phyloP scores from a whole-genome alignment of 2,329 filamentous ascomycete genomes.

The Sporothrix variecibatus region DNA sequence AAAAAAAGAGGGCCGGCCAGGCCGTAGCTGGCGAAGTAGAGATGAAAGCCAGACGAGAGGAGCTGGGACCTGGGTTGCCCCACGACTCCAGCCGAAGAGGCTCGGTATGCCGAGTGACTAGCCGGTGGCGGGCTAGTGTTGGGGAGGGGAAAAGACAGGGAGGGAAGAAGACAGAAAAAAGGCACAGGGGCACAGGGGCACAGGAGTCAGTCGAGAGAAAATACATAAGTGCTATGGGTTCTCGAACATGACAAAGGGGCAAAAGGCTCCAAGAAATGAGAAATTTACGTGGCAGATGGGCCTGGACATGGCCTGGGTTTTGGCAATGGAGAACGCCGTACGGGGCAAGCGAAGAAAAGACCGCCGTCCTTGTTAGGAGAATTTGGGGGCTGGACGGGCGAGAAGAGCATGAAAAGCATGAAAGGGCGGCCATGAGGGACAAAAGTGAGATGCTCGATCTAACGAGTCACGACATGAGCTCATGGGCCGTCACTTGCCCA shows the following conservation, averaged over 20 bases:
- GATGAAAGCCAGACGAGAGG: not conserved
- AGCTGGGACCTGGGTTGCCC: not conserved
- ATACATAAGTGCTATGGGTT: not conserved
- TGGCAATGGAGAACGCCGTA: not conserved
- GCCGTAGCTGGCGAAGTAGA: not conserved
- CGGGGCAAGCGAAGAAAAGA: not conserved
- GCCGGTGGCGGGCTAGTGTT: not conserved
- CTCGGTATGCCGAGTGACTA: not conserved
- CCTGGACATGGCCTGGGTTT: not conserved
- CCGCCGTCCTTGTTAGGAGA: not conserved
- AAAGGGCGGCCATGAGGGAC: not conserved
- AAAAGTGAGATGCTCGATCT: not conserved
- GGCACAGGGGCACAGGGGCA: not conserved
- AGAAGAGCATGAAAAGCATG: not conserved
- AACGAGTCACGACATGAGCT: constrained; percentile 12
- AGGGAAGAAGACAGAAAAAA: not conserved
- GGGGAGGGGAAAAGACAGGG: not conserved
- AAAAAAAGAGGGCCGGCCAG: not conserved
- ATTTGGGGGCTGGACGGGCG: not conserved
- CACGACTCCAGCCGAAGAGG: constrained; percentile 24
- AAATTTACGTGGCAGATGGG: not conserved
- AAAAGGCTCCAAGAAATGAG: not conserved
- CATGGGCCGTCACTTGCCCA: constrained; percentile 9
- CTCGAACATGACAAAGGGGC: not conserved
- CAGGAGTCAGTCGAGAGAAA: not conserved